Conservation (phyloP, 208 protist species). For the Wallacemonas collosoma region DNA sequence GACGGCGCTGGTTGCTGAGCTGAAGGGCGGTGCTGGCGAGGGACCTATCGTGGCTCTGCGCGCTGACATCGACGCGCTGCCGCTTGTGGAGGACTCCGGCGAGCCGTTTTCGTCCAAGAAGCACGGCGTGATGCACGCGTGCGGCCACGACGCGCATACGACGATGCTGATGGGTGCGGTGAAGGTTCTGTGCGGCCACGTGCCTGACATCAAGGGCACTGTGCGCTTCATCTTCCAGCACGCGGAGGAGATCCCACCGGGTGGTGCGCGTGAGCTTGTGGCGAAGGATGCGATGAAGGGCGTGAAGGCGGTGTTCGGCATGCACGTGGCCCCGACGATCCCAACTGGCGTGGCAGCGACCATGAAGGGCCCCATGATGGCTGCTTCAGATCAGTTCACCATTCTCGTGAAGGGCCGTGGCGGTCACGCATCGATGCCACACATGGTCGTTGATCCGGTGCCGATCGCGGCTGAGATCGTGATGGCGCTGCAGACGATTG, state of each 20-base stretch:
- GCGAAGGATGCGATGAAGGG: conserved; percentile 49
- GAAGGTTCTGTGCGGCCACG: conserved; percentile 61
- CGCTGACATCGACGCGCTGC: conserved; percentile 75
- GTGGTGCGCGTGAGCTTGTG: conserved; percentile 59
- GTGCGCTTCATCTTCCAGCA: conserved; percentile 81
- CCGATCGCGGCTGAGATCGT: conserved; percentile 61
- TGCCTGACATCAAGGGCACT: conserved; percentile 50
- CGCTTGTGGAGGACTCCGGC: conserved; percentile 60
- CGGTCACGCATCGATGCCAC: conserved; percentile 59
- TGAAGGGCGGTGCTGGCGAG: conserved; percentile 53
- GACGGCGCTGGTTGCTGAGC: conserved; percentile 51
- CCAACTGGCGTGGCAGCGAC: conserved; percentile 34
- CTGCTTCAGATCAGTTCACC: conserved; percentile 47
- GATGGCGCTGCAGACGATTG: conserved; percentile 53
- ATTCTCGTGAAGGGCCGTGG: conserved; percentile 56
- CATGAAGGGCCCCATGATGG: conserved; percentile 35
- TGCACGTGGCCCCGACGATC: conserved; percentile 36
- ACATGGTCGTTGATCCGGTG: conserved; percentile 64
- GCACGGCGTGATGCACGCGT: conserved; percentile 71
- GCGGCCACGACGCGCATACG: conserved; percentile 69
- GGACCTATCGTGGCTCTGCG: conserved; percentile 58
- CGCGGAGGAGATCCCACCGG: conserved; percentile 63
- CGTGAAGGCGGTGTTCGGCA: conserved; percentile 61
- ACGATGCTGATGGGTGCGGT: conserved; percentile 73
- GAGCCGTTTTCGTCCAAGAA: conserved; percentile 63